Percentiles rank a stretch among this genome's conserved stretches.
These are phyloP conservation scores for Boletus tylopilopsis DNA, from an alignment of 768 basidiomycete species.

Conservation along the genomic window DNA sequence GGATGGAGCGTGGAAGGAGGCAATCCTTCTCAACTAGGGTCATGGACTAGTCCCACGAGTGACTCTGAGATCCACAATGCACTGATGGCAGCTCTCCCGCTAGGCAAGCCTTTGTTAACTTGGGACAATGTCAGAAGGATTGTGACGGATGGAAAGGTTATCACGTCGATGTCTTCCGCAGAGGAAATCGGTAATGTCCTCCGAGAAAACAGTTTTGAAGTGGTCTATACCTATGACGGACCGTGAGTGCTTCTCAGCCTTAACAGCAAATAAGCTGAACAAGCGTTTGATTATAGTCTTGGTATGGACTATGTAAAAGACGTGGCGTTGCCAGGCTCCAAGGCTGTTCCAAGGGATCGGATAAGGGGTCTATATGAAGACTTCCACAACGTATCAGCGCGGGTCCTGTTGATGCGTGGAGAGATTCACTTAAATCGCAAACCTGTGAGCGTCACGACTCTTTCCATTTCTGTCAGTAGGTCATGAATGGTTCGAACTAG, in stretches of 20 bases:
- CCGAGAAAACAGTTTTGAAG: conserved; percentile 36
- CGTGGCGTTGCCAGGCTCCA: conserved; percentile 32
- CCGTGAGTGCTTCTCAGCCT: conserved; percentile 31
- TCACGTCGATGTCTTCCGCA: conserved; percentile 21
- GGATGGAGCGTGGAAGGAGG: conserved; percentile 22
- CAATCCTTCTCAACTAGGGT: conserved; percentile 15
- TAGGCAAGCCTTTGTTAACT: conserved; percentile 15
- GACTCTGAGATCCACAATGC: conserved; percentile 17
- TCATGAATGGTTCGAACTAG: conserved; percentile 13
- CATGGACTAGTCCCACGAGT: conserved; percentile 13
- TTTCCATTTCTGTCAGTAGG: background rate
- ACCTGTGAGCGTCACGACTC: conserved; percentile 28
- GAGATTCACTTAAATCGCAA: conserved; percentile 37
- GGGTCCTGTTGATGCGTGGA: conserved; percentile 39
- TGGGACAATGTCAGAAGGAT: conserved; percentile 25
- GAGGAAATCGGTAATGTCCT: conserved; percentile 32
- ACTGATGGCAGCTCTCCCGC: conserved; percentile 11
- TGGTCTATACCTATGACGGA: conserved; percentile 38
- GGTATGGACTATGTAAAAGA: conserved; percentile 39
- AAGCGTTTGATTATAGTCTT: conserved; percentile 19
- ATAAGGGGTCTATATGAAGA: conserved; percentile 40
- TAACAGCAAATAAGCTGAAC: background rate
- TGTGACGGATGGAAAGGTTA: conserved; percentile 18
- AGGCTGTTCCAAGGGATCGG: conserved; percentile 31
- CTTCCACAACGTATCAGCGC: conserved; percentile 28